Conservation (phyloP, 805 yeast species). For the Saturnispora galanensis region DNA sequence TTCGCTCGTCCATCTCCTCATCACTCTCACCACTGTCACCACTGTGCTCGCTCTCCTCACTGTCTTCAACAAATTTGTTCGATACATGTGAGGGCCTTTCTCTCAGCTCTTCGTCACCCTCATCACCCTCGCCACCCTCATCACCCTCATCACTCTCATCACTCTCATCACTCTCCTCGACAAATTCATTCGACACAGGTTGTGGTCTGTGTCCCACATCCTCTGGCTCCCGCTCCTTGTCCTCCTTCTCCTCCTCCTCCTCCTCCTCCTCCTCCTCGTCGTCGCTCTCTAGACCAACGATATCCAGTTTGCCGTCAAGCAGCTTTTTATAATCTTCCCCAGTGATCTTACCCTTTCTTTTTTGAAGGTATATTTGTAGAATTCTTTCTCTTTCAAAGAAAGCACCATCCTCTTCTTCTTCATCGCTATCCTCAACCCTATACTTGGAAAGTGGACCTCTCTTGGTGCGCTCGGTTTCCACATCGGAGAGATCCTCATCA, state of each 20-base stretch:
- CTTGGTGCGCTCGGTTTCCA: constrained; percentile 8
- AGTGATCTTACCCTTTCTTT: constrained; percentile 20
- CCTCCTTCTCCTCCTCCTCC: constrained; percentile 1
- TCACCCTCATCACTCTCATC: too few relatives aligned
- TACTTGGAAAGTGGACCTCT: constrained; percentile 37
- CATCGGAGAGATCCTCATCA: constrained; percentile 16
- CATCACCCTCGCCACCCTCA: constrained; percentile 10
- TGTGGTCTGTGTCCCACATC: neutral
- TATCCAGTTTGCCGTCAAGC: constrained; percentile 6
- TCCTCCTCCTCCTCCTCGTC: constrained; percentile 8
- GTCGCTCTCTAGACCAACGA: constrained; percentile 7
- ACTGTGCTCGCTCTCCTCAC: too few relatives aligned
- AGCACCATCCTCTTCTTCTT: constrained; percentile 43
- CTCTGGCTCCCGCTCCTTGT: neutral
- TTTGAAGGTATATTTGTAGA: constrained; percentile 29
- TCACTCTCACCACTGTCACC: too few relatives aligned
- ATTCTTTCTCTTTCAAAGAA: constrained; percentile 50
- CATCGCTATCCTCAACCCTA: constrained; percentile 52
- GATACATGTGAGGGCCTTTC: neutral
- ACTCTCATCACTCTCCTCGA: constrained; percentile 9
- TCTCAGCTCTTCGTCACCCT: neutral
- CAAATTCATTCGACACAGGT: constrained; percentile 2
- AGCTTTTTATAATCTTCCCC: constrained; percentile 20
- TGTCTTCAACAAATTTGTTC: too few relatives aligned
- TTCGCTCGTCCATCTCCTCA: too few relatives aligned